These are phyloP conservation scores for Colletotrichum horii DNA, from an alignment of 2,329 filamentous ascomycete genomes.

Conservation along the genomic window DNA sequence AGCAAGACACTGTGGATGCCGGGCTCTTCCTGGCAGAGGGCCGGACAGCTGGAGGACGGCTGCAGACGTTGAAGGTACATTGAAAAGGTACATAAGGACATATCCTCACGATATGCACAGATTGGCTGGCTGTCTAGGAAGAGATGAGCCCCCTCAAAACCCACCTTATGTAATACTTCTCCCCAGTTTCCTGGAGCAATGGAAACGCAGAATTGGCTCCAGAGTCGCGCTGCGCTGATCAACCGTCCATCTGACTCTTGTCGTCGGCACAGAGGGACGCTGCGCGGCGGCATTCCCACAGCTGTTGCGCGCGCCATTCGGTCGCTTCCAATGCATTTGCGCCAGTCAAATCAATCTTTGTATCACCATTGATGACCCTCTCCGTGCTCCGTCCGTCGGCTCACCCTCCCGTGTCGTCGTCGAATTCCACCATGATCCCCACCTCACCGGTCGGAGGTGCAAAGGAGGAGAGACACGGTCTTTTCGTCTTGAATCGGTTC, in stretches of 20 bases:
- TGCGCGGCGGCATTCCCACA: neutral
- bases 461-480: neutral
- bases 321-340: neutral
- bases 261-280: neutral
- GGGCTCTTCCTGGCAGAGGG: slow-evolving; percentile 10
- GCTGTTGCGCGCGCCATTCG: neutral
- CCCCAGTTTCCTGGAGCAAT: slow-evolving; percentile 1
- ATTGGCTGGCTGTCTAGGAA: slow-evolving; percentile 17
- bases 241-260: neutral
- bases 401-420: neutral
- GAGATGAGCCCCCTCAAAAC: neutral
- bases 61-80: slow-evolving; percentile 9
- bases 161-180: slow-evolving; percentile 10
- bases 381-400: neutral
- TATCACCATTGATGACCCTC: neutral
- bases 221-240: neutral
- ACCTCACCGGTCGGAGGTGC: neutral
- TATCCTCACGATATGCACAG: neutral
- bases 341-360: slow-evolving; percentile 4
- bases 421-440: neutral
- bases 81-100: neutral
- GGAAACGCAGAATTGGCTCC: neutral
- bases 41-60: slow-evolving; percentile 10
- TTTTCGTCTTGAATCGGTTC: neutral
- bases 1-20: slow-evolving; percentile 15